Conservation (phyloP, 2,329 filamentous ascomycete genomes). For the Trichoderma guizhouense region DNA sequence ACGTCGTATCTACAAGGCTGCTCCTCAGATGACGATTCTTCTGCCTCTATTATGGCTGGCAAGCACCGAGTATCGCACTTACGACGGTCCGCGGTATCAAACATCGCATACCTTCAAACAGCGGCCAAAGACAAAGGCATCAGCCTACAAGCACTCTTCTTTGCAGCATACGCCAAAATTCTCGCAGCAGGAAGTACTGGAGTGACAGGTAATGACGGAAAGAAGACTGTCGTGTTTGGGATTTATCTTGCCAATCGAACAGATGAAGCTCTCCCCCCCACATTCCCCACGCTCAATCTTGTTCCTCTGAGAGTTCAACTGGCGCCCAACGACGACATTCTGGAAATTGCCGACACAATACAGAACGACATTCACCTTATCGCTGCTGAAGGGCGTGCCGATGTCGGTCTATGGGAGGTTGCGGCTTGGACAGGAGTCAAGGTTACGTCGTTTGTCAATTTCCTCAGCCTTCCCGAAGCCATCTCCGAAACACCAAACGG, state of each 20-base stretch:
- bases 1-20: conserved; percentile 34
- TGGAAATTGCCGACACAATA: conserved; percentile 55
- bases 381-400: conserved; percentile 45
- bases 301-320: conserved; percentile 62
- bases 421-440: conserved; percentile 68
- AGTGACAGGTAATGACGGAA: conserved; percentile 17
- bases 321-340: conserved; percentile 33
- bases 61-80: conserved; percentile 35
- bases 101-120: conserved; percentile 31
- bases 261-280: conserved; percentile 43
- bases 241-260: conserved; percentile 80
- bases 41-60: conserved; percentile 5
- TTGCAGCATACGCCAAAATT: conserved; percentile 64
- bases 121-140: conserved; percentile 52
- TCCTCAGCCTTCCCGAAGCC: conserved; percentile 54
- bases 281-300: conserved; percentile 74
- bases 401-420: conserved; percentile 68
- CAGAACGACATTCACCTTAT: conserved; percentile 67
- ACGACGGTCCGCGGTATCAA: conserved; percentile 43
- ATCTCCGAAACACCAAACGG: neutral
- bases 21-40: neutral
- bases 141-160: conserved; percentile 69
- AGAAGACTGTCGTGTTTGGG: conserved; percentile 58
- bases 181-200: conserved; percentile 17
- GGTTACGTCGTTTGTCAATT: conserved; percentile 77